Conservation (phyloP, 352 stramenopile species). For the Phytophthora capsici region DNA sequence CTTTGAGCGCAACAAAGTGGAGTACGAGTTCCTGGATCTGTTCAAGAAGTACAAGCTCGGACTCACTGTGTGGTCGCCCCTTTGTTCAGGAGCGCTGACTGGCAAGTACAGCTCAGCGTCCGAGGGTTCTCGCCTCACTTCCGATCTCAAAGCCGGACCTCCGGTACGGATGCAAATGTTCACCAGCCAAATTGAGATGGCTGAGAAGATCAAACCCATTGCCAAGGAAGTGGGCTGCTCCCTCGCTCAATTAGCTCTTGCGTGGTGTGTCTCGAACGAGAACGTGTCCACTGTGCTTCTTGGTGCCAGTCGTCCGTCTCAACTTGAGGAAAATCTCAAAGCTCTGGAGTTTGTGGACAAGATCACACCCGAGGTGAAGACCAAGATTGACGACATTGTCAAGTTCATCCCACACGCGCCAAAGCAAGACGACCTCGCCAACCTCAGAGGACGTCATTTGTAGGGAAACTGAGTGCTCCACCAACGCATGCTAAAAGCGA, state of each 20-base stretch:
- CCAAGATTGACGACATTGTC: conserved; percentile 14
- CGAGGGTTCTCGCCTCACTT: conserved; percentile 25
- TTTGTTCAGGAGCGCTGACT: conserved; percentile 5
- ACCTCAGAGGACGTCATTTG: conserved; percentile 10
- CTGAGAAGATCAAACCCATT: conserved; percentile 14
- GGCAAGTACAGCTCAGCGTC: conserved; percentile 13
- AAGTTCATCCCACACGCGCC: conserved; percentile 6
- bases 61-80: conserved; percentile 5
- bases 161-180: conserved; percentile 29
- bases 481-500: background rate
- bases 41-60: conserved; percentile 31
- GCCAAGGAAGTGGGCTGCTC: conserved; percentile 8
- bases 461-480: background rate
- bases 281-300: conserved; percentile 20
- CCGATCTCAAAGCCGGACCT: conserved; percentile 38
- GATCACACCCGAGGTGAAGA: conserved; percentile 11
- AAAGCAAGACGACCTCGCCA: background rate
- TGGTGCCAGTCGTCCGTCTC: conserved; percentile 9
- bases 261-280: conserved; percentile 9
- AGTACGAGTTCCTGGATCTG: conserved; percentile 25
- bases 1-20: conserved; percentile 16
- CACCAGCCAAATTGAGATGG: background rate
- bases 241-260: conserved; percentile 14
- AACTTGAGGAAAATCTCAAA: conserved; percentile 19
- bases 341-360: conserved; percentile 10